These are phyloP conservation scores for Coleophoma eucalyptorum DNA, from an alignment of 2,329 filamentous ascomycete species.

Conservation along the genomic window DNA sequence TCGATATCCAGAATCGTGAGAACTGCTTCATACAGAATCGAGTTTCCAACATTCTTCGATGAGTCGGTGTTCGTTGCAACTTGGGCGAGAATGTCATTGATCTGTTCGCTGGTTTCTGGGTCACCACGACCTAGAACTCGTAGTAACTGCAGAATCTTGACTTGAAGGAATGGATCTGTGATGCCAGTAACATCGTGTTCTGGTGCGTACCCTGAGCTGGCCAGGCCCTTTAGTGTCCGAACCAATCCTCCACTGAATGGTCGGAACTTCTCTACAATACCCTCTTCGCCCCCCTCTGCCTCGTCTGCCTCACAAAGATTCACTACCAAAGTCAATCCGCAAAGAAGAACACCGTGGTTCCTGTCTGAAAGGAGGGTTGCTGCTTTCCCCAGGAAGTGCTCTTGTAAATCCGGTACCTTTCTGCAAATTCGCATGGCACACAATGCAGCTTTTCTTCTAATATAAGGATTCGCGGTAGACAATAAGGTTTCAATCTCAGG, in stretches of 20 bases:
- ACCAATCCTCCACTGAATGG: slow-evolving; percentile 82
- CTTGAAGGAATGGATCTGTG: slow-evolving; percentile 94
- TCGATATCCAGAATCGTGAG: slow-evolving; percentile 97
- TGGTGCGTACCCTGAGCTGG: slow-evolving; percentile 92
- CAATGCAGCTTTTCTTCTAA: slow-evolving; percentile 92
- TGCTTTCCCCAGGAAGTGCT: slow-evolving; percentile 95
- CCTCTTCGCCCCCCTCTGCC: slow-evolving; percentile 84
- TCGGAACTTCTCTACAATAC: slow-evolving; percentile 86
- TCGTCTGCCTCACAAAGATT: slow-evolving; percentile 95
- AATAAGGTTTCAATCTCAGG: slow-evolving; percentile 91
- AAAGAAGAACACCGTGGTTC: slow-evolving; percentile 93
- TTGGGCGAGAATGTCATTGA: slow-evolving; percentile 97
- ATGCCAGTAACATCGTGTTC: slow-evolving; percentile 98
- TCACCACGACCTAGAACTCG: slow-evolving; percentile 86
- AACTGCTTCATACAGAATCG: slow-evolving; percentile 95
- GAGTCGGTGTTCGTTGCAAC: slow-evolving; percentile 98
- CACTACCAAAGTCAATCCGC: slow-evolving; percentile 84
- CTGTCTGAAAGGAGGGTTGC: slow-evolving; percentile 83
- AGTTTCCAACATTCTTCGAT: slow-evolving; percentile 97
- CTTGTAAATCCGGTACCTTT: slow-evolving; percentile 94
- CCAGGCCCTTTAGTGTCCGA: slow-evolving; percentile 85
- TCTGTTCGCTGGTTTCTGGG: slow-evolving; percentile 84
- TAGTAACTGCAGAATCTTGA: slow-evolving; percentile 87
- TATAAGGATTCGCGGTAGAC: slow-evolving; percentile 95
- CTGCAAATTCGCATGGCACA: slow-evolving; percentile 98